These are phyloP conservation scores for Lippia alba DNA, from an alignment of 305 asterid species.

Conservation along the genomic window DNA sequence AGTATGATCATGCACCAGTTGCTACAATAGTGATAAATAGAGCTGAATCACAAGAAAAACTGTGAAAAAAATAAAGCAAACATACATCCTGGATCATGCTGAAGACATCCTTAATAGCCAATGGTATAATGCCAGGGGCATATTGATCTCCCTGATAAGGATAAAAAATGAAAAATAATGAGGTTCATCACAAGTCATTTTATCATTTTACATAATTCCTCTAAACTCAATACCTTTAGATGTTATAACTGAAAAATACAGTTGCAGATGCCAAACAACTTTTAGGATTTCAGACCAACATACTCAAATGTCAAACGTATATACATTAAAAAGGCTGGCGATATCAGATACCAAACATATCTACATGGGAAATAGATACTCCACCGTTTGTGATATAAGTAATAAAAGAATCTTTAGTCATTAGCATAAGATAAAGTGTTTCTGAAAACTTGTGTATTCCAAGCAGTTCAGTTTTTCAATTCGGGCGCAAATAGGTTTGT, in stretches of 20 bases:
- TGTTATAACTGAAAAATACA: conserved; percentile 17
- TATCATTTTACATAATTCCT: conserved; percentile 7
- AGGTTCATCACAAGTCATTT: conserved; percentile 32
- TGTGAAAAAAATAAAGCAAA: conserved; percentile 29
- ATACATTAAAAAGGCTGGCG: background rate
- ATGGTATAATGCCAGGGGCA: conserved; percentile 94
- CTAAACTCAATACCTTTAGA: conserved; percentile 30
- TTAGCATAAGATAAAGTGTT: conserved; percentile 9
- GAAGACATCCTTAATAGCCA: conserved; percentile 98
- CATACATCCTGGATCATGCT: conserved; percentile 99
- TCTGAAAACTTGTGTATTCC: conserved; percentile 6
- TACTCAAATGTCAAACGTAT: conserved; percentile 17
- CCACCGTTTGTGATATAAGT: conserved; percentile 5
- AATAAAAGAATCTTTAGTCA: conserved; percentile 12
- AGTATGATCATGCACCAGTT: conserved; percentile 2
- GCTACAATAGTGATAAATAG: conserved; percentile 4
- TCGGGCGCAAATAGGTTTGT: conserved; percentile 19
- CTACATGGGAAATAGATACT: conserved; percentile 13
- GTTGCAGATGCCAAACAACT: conserved; percentile 10
- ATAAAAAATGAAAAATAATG: conserved; percentile 21
- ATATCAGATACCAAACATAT: conserved; percentile 23
- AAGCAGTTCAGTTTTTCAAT: conserved; percentile 25
- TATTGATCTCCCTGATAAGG: conserved; percentile 85
- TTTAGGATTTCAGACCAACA: conserved; percentile 4
- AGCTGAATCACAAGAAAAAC: conserved; percentile 14